phyloP scores from a whole-genome alignment of 2,329 filamentous ascomycete genomes.

The Ophiocordyceps camponoti-rufipedis region DNA sequence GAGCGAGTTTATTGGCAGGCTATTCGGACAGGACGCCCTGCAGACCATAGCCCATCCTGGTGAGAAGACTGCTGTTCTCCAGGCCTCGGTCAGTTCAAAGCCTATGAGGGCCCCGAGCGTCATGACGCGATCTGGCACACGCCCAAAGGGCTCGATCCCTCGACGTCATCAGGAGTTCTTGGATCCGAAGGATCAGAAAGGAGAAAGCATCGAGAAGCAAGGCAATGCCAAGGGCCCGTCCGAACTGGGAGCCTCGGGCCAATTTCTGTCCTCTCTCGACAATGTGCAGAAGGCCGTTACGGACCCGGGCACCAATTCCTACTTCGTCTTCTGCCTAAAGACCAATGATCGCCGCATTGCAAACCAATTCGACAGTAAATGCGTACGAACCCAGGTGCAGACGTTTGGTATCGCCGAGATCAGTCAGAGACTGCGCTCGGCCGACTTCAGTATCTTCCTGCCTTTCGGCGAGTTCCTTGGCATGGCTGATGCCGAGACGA shows the following conservation, averaged over 20 bases:
- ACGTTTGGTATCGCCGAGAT: conserved; percentile 95
- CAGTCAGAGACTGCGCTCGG: conserved; percentile 77
- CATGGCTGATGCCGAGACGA: conserved; percentile 64
- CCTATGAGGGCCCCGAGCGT: conserved; percentile 85
- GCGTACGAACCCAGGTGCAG: conserved; percentile 83
- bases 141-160: conserved; percentile 15
- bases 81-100: conserved; percentile 91
- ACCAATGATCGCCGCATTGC: conserved; percentile 93
- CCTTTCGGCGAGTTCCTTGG: conserved; percentile 93
- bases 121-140: conserved; percentile 56
- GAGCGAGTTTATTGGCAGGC: conserved; percentile 70
- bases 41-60: conserved; percentile 87
- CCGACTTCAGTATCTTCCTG: conserved; percentile 89
- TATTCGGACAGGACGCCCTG: conserved; percentile 91
- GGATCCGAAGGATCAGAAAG: conserved; percentile 29
- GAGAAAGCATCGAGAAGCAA: conserved; percentile 26
- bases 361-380: conserved; percentile 98
- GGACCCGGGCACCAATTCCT: conserved; percentile 70
- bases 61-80: conserved; percentile 79
- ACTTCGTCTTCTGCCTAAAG: conserved; percentile 95
- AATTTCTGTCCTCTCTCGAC: conserved; percentile 77
- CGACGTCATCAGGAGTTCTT: conserved; percentile 22
- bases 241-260: conserved; percentile 77
- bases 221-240: conserved; percentile 10
- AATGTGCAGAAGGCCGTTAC: conserved; percentile 79